Conservation (phyloP, 345 rosid species). For the Heritiera littoralis region DNA sequence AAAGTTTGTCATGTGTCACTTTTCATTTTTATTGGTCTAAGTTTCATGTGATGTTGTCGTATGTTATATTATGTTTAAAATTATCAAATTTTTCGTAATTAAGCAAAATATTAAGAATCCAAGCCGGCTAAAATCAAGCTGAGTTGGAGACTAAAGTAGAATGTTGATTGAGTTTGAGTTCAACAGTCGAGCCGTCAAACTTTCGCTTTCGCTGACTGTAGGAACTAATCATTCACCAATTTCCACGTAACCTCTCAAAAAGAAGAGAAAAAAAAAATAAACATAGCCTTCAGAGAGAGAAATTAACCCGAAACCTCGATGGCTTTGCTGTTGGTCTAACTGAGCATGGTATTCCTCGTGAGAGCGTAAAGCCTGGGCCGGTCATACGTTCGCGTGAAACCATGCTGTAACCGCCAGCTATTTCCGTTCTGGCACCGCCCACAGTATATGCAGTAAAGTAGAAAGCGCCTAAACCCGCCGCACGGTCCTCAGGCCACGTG, state of each 20-base stretch:
- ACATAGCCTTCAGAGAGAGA: conserved; percentile 33
- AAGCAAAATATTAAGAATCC: not conserved
- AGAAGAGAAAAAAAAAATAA: not conserved
- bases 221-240: conserved; percentile 59
- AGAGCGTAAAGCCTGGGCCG: conserved; percentile 21
- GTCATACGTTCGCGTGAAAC: conserved; percentile 36
- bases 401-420: conserved; percentile 42
- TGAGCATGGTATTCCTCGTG: conserved; percentile 12
- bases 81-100: no score
- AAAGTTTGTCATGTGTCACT: no score
- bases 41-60: no score
- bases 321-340: not conserved
- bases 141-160: conserved; percentile 7
- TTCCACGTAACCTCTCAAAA: conserved; percentile 35
- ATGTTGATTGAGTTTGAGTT: conserved; percentile 22
- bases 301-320: conserved; percentile 30
- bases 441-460: conserved; percentile 23
- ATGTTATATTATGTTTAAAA: no score
- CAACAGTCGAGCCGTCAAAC: conserved; percentile 44
- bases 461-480: conserved; percentile 27
- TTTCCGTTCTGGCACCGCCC: conserved; percentile 33
- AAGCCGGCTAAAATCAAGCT: conserved; percentile 23
- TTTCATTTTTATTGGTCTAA: no score
- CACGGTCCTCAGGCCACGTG: conserved; percentile 44
- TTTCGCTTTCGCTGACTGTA: conserved; percentile 51